Evolutionary conservation across 352 stramenopile genomes (phyloP).

Genomic region (Phytopythium ostracodes): DNA sequence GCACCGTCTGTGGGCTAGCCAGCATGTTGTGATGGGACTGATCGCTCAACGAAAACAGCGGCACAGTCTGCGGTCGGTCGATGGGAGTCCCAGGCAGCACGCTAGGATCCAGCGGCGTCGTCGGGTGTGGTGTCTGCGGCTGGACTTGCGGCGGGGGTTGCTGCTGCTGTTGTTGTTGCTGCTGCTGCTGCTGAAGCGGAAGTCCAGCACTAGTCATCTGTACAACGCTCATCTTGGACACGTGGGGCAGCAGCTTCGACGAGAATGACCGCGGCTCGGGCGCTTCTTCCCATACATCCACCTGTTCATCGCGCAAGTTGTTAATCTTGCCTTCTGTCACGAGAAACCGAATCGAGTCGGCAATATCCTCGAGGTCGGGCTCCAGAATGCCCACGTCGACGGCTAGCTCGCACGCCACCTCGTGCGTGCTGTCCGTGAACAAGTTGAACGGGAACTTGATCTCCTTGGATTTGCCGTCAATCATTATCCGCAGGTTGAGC

Average conservation of each 20-base stretch:
- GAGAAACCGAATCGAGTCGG: constrained; percentile 90
- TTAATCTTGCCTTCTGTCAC: constrained; percentile 85
- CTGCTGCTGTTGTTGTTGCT: neutral
- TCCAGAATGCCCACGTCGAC: constrained; percentile 92
- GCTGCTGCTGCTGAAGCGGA: neutral
- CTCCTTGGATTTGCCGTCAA: constrained; percentile 92
- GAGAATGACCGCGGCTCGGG: constrained; percentile 81
- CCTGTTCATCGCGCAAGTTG: constrained; percentile 68
- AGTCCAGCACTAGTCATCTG: constrained; percentile 11
- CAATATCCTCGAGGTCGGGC: constrained; percentile 92
- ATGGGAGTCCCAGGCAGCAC: neutral
- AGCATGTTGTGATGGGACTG: constrained; percentile 5
- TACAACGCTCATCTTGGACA: constrained; percentile 78
- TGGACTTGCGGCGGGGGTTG: neutral
- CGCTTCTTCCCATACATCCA: constrained; percentile 86
- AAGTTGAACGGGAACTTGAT: constrained; percentile 97
- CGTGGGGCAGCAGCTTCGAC: constrained; percentile 68
- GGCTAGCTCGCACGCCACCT: constrained; percentile 94
- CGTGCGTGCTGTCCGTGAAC: constrained; percentile 91
- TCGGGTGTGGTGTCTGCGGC: constrained; percentile 2
- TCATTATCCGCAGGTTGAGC: constrained; percentile 88
- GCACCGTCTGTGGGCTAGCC: constrained; percentile 3
- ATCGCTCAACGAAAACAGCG: constrained; percentile 5
- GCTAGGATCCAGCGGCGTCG: constrained; percentile 2
- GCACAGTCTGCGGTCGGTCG: constrained; percentile 12